Base-by-base conservation (phyloP, 2,329 filamentous ascomycete genomes). In the Beauveria sp. region DNA sequence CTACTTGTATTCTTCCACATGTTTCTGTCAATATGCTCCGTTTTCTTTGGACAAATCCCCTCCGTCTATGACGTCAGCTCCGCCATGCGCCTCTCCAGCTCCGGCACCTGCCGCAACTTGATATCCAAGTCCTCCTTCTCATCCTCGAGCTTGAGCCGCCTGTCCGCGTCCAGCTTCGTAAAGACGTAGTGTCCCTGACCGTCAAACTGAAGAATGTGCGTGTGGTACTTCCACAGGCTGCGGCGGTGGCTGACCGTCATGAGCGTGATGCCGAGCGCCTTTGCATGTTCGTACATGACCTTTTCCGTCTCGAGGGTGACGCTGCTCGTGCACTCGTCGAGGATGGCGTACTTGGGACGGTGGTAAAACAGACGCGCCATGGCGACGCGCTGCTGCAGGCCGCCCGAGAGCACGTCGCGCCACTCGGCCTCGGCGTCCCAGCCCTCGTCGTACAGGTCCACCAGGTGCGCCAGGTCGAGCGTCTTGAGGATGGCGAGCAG, bases 341-440 rank as follows among this genome's bases (percentile, higher is more conserved):
- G 80, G 66, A 99, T 99, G 12, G 94, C 94, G 73, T 96, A 97
- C 67, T 89, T 88, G 0, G 93, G 93, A 10, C 86, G 82, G 75
- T 97, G 93, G 75, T 97, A 97, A 75, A 97, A 97, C 20, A 96
- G 82, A 0, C 94, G 83, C 0, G 94, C 94, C 91, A 97, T 97
- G 63, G 94, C 94, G 24, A 99, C 90, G 57, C 94, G 89, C 77
- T 99, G 94, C 76, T 99, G 94, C 22, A 97, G 80, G 7, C 94
- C 94, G 14, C 91, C 91, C 0, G 91, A 96, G 30, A 99, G 83
- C 1, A 96, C 91, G 67, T 97, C 93, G 53, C 92, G 88, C 94
- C 94, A 99, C 77, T 97, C 93, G 57, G 93, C 92, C 75, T 97
- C 92, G 7, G 91, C 89, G 70, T 97, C 93, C 87, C 93, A 96